Base-by-base conservation (phyloP, 169 alveolate species). In the Cryptosporidium ubiquitum region DNA sequence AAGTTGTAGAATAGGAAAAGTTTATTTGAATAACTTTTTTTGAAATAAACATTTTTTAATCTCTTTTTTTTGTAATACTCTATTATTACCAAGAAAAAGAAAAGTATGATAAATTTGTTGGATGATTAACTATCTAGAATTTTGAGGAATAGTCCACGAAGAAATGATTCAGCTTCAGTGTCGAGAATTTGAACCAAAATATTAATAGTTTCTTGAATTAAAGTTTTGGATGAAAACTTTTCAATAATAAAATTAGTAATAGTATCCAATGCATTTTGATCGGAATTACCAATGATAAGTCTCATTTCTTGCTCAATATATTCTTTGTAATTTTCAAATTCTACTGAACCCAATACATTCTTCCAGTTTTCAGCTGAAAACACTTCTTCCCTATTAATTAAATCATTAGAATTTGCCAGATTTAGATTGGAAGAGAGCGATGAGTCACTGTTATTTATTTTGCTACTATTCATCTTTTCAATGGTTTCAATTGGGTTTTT, bases 261-360 rank as follows among this genome's bases (percentile, higher is more conserved):
- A 23, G 75, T 79, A 35, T 79, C 64, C 42, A 79, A 47, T n/a
- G 89, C 89, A 18, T 44, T 52, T 44, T n/a, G 47, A 61, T 79
- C 89, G 16, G 70, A 47, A 9, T 44, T 68, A 9, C 89, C 89
- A 47, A 79, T 79, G 37, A 79, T 79, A 37, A 37, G 68, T 79
- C 37, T 40, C 89, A 79, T 79, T 20, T 79, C 79, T 14, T 60
- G 51, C 18, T 29, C 26, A 9, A 79, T 29, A 33, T 61, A 79
- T 14, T 64, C 40, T 29, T 18, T 61, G 47, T 61, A 79, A 26
- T 37, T 29, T n/a, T 79, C 64, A 60, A 79, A 29, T 10, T 61
- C 18, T 3, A 37, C 39, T 10, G 68, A 23, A 61, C 61, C 52
- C 16, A 79, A 35, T 37, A 79, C n/a, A 42, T 20, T 58, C 20